Evolutionary conservation across 495 filamentous ascomycete species (phyloP).

Genomic region (Podospora tetraspora): DNA sequence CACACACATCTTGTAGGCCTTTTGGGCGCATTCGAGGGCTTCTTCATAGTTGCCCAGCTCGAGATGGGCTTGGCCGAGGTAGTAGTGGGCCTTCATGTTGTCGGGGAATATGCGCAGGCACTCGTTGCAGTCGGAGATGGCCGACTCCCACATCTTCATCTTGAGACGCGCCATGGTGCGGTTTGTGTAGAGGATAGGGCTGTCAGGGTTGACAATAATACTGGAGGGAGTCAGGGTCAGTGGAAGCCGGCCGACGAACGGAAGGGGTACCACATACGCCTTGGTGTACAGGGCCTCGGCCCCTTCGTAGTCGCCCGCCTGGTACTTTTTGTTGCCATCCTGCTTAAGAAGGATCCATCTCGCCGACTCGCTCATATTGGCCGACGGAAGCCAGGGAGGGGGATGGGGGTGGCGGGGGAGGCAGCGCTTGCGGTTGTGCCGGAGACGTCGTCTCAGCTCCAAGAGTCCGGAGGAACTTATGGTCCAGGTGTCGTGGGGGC

Average conservation of each 20-base stretch:
- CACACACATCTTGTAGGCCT: conserved; percentile 69
- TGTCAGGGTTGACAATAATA: conserved; percentile 56
- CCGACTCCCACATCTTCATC: conserved; percentile 65
- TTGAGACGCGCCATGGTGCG: conserved; percentile 78
- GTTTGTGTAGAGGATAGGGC: conserved; percentile 73
- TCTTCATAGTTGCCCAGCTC: conserved; percentile 67
- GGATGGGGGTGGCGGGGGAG: neutral
- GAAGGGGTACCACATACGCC: conserved; percentile 54
- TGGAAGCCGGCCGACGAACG: neutral
- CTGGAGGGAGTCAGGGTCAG: conserved; percentile 19
- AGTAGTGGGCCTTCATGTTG: conserved; percentile 77
- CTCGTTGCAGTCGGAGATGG: conserved; percentile 69
- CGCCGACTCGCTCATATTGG: neutral
- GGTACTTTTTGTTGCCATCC: conserved; percentile 60
- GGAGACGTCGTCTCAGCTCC: neutral
- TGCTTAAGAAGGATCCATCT: conserved; percentile 28
- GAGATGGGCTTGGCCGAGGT: conserved; percentile 79
- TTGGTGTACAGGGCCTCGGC: conserved; percentile 81
- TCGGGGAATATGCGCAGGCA: conserved; percentile 62
- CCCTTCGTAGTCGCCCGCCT: conserved; percentile 60
- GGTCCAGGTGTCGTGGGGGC: neutral
- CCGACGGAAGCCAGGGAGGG: neutral
- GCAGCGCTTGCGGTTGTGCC: neutral
- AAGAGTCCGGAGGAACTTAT: neutral
- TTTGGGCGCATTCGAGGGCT: conserved; percentile 63